Conservation (phyloP, 371 early-diverging fungal species). For the Gilbertella persicaria region DNA sequence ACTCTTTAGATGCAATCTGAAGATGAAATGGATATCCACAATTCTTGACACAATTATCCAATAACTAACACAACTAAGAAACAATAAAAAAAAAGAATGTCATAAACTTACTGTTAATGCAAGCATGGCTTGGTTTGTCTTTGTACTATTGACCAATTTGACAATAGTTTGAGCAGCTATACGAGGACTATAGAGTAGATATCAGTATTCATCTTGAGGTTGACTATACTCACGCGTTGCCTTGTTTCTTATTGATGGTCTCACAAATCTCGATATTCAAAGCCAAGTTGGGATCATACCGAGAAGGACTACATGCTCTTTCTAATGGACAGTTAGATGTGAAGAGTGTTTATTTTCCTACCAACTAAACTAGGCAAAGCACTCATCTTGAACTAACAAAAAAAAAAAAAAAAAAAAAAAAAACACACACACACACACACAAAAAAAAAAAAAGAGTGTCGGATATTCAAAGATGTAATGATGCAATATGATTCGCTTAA, state of each 20-base stretch:
- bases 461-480: not conserved
- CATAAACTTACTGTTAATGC: constrained; percentile 66
- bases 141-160: constrained; percentile 73
- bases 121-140: constrained; percentile 66
- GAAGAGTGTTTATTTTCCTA: constrained; percentile 4
- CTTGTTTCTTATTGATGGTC: constrained; percentile 86
- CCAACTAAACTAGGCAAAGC: constrained; percentile 25
- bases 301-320: constrained; percentile 77
- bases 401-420: constrained; percentile 7
- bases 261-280: constrained; percentile 94
- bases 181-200: constrained; percentile 63
- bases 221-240: constrained; percentile 67
- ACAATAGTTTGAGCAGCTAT: constrained; percentile 86
- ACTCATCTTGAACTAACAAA: constrained; percentile 11
- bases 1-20: constrained; percentile 92
- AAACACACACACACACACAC: not conserved
- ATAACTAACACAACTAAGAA: constrained; percentile 50
- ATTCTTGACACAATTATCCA: constrained; percentile 95
- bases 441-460: not conserved
- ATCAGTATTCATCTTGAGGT: not conserved
- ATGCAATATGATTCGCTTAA: not conserved
- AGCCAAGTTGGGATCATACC: constrained; percentile 76
- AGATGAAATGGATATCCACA: constrained; percentile 96
- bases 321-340: constrained; percentile 42
- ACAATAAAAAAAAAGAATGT: not conserved